Percentiles rank a stretch among this genome's conserved stretches.
Evolutionary conservation across 306 rosid species (phyloP).

Genomic region (Fagus crenata): DNA sequence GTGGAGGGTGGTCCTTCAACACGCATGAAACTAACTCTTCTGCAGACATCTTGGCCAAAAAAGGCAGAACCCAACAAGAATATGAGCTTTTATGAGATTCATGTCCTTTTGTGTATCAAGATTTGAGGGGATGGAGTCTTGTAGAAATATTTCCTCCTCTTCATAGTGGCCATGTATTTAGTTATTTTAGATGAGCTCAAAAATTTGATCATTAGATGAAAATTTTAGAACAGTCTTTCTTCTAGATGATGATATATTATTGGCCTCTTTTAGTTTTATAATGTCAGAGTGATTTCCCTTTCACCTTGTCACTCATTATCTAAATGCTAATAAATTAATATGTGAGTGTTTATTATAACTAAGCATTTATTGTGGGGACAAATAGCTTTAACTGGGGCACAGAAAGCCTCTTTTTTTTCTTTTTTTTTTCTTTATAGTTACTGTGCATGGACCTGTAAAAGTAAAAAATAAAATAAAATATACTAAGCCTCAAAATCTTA

Average conservation of each 20-base stretch:
- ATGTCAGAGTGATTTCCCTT: background rate
- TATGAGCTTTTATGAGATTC: no score
- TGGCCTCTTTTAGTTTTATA: background rate
- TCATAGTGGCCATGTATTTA: no score
- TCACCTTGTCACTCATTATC: background rate
- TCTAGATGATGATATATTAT: background rate
- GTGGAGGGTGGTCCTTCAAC: no score
- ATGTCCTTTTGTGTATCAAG: no score
- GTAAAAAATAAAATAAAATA: background rate
- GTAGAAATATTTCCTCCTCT: no score
- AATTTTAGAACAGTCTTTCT: background rate
- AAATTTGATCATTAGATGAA: background rate
- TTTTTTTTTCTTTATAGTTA: background rate
- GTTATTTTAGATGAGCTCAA: background rate
- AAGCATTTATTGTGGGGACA: background rate
- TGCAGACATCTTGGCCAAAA: no score
- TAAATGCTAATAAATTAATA: background rate
- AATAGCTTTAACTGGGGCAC: background rate
- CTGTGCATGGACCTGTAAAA: background rate
- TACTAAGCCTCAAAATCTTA: background rate
- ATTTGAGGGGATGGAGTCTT: no score
- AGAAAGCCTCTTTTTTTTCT: background rate
- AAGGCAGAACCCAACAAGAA: no score
- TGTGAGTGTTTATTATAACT: background rate
- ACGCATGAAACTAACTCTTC: no score